phyloP scores from a whole-genome alignment of 495 filamentous ascomycete species.

The Penicillium cinerascens region DNA sequence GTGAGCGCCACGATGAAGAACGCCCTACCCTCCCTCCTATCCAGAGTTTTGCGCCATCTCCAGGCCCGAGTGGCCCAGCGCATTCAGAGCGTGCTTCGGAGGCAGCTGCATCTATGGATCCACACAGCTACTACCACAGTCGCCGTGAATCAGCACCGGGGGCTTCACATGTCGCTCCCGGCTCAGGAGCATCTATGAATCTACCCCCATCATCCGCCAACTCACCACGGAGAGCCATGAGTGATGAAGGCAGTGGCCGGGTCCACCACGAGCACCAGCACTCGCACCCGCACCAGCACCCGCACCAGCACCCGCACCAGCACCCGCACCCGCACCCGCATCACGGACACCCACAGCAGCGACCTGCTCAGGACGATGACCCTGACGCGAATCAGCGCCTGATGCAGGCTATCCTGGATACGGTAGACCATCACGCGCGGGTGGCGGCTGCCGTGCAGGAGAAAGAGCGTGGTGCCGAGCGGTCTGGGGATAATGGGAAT shows the following conservation, averaged over 20 bases:
- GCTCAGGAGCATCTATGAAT: slow-evolving; percentile 9
- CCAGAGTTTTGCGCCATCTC: slow-evolving; percentile 9
- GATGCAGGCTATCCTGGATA: slow-evolving; percentile 47
- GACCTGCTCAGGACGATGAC: slow-evolving; percentile 36
- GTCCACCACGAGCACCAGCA: slow-evolving; percentile 20
- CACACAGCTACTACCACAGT: slow-evolving; percentile 9
- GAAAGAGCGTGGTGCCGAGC: slow-evolving; percentile 28
- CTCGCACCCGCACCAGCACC: too few species aligned
- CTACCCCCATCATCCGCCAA: slow-evolving; percentile 14
- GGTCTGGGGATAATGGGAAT: slow-evolving; percentile 3
- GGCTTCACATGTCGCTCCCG: slow-evolving; percentile 12
- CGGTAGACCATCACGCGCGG: slow-evolving; percentile 41
- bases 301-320: too few species aligned
- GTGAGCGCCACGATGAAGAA: slow-evolving; percentile 3
- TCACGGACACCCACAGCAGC: slow-evolving; percentile 8
- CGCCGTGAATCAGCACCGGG: slow-evolving; percentile 38
- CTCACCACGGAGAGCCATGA: slow-evolving; percentile 41
- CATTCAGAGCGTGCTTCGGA: slow-evolving; percentile 18
- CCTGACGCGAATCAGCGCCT: slow-evolving; percentile 44
- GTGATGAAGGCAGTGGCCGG: slow-evolving; percentile 32
- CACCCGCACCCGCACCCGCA: too few species aligned
- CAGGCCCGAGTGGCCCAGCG: slow-evolving; percentile 9
- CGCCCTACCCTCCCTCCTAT: not conserved
- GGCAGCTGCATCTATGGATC: slow-evolving; percentile 1
- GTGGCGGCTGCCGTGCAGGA: slow-evolving; percentile 34